Conservation (phyloP, 805 yeast genomes). For the Cyberlindnera mrakii region DNA sequence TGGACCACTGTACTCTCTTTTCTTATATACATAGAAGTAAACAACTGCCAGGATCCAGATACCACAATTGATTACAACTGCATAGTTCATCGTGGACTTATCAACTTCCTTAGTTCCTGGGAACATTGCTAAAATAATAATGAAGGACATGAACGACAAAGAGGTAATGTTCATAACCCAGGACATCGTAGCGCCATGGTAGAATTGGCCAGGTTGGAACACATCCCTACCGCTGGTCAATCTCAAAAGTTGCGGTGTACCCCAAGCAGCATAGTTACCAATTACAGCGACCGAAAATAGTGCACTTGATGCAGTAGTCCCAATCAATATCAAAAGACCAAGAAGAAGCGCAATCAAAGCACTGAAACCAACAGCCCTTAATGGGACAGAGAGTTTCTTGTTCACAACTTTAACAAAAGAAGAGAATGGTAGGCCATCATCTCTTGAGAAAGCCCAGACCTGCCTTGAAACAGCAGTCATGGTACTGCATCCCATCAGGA, state of each 20-base stretch:
- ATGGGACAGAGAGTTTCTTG: constrained; percentile 52
- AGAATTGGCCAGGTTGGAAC: constrained; percentile 63
- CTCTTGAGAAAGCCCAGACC: constrained; percentile 72
- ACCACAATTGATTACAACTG: constrained; percentile 59
- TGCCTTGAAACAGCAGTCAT: constrained; percentile 61
- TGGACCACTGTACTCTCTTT: constrained; percentile 56
- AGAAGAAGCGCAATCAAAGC: constrained; percentile 30
- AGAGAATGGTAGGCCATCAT: constrained; percentile 64
- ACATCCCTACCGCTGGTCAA: constrained; percentile 43
- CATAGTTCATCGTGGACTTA: constrained; percentile 59
- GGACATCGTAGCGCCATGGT: constrained; percentile 45
- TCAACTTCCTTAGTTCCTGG: constrained; percentile 36
- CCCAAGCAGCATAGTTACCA: constrained; percentile 38
- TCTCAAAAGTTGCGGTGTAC: constrained; percentile 31
- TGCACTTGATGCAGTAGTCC: constrained; percentile 38
- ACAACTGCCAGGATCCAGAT: constrained; percentile 50
- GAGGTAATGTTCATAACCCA: constrained; percentile 41
- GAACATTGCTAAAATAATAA: constrained; percentile 54
- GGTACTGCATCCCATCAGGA: constrained; percentile 58
- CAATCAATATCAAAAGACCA: constrained; percentile 37
- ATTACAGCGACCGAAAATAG: constrained; percentile 37
- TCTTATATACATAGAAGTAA: constrained; percentile 48
- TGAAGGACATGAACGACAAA: constrained; percentile 42
- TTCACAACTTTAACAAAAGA: constrained; percentile 51
- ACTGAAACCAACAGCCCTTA: constrained; percentile 49